Conservation (phyloP, 805 yeast species). For the Yarrowia keelungensis region DNA sequence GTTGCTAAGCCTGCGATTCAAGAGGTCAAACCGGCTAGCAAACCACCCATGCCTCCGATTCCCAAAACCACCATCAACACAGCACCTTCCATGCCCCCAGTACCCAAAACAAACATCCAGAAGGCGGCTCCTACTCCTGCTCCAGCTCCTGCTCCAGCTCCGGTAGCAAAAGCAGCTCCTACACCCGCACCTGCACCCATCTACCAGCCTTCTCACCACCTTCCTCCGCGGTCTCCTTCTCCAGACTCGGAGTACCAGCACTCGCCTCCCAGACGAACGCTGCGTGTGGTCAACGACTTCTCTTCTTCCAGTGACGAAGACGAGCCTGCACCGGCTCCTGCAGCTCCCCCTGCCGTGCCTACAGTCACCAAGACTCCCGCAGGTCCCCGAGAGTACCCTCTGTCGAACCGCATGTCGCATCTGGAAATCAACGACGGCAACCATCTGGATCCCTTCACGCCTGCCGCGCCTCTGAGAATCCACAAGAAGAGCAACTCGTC, state of each 20-base stretch:
- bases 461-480: conserved; percentile 23
- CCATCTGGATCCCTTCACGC: conserved; percentile 25
- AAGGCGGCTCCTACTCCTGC: neutral
- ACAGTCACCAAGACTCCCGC: conserved; percentile 21
- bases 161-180: neutral
- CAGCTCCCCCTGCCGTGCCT: neutral
- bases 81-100: conserved; percentile 6
- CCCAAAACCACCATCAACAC: conserved; percentile 6
- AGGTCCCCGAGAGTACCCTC: conserved; percentile 29
- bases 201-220: conserved; percentile 29
- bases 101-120: conserved; percentile 23
- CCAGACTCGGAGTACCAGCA: conserved; percentile 13
- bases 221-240: conserved; percentile 9
- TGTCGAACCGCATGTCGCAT: conserved; percentile 21
- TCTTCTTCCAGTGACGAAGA: conserved; percentile 34
- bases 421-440: conserved; percentile 22
- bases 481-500: conserved; percentile 22
- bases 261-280: conserved; percentile 24
- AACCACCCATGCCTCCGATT: conserved; percentile 16
- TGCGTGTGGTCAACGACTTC: conserved; percentile 34
- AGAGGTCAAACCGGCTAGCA: neutral
- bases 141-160: neutral
- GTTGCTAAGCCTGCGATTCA: neutral
- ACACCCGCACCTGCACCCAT: neutral
- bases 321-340: neutral